These are phyloP conservation scores for Solanum sejunctum DNA, from an alignment of 257 asterid species.

Conservation along the genomic window DNA sequence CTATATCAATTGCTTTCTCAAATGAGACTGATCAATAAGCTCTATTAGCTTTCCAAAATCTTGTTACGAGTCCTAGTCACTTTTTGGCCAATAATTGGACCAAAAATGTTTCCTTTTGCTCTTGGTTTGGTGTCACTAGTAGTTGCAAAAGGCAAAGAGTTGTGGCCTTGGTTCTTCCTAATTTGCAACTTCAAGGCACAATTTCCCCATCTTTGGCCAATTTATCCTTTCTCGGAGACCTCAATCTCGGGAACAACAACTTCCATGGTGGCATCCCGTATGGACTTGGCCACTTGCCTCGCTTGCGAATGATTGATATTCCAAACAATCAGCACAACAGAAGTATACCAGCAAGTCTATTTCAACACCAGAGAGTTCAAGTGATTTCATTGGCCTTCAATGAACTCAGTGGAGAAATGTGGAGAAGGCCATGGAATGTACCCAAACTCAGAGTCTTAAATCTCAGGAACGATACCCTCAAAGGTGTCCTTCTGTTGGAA, in stretches of 20 bases:
- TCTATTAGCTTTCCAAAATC: neutral
- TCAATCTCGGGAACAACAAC: neutral
- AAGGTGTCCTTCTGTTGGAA: neutral
- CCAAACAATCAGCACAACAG: too few relatives aligned
- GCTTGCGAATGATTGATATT: too few relatives aligned
- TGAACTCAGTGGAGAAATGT: too few relatives aligned
- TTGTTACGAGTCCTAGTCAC: neutral
- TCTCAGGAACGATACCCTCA: too few relatives aligned
- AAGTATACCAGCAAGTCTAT: too few relatives aligned
- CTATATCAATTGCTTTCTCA: neutral
- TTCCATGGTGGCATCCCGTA: neutral
- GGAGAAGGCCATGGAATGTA: too few relatives aligned
- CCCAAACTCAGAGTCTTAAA: too few relatives aligned
- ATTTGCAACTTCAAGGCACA: too few relatives aligned
- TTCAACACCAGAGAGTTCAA: too few relatives aligned
- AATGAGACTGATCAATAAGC: neutral
- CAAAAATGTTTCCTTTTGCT: neutral
- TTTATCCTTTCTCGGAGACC: neutral
- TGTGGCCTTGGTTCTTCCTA: too few relatives aligned
- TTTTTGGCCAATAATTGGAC: slow-evolving; percentile 14
- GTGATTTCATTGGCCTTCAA: neutral
- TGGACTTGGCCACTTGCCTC: neutral
- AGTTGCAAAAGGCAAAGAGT: neutral
- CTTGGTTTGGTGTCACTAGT: neutral
- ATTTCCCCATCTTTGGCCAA: too few relatives aligned